Conservation (phyloP, 371 early-diverging fungal genomes). For the Mucor mucedo region DNA sequence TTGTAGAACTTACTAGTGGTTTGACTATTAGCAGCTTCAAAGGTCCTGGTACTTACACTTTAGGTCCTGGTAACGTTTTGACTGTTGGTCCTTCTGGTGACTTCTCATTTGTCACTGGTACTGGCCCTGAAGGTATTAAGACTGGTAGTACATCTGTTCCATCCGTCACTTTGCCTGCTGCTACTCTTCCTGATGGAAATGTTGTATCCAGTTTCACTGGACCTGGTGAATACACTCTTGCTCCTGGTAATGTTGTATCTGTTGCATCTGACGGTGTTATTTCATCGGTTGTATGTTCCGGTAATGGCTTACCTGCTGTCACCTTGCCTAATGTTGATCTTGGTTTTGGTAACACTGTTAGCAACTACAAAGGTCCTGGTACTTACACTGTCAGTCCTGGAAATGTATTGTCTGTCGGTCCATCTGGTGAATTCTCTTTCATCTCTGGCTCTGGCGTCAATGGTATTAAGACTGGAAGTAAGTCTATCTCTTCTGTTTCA, state of each 20-base stretch:
- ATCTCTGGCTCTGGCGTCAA: conserved; percentile 5
- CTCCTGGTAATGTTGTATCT: conserved; percentile 13
- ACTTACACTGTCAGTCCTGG: neutral
- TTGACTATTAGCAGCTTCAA: neutral
- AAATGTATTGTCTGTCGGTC: neutral
- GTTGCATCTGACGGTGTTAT: neutral
- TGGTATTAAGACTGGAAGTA: neutral
- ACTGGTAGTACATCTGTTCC: no score
- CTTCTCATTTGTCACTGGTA: no score
- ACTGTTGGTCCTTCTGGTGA: no score
- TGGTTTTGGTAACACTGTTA: neutral
- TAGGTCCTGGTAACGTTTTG: no score
- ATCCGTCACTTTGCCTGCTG: no score
- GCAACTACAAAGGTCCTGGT: neutral
- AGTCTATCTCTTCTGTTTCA: neutral
- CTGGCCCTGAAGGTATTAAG: no score
- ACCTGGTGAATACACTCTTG: no score
- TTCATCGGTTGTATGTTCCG: neutral
- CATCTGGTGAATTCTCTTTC: neutral
- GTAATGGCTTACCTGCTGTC: neutral
- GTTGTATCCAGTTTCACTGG: no score
- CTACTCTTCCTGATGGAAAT: no score
- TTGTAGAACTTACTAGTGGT: neutral
- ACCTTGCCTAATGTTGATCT: neutral
- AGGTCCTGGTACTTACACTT: conserved; percentile 16